Percentiles rank a stretch among this genome's conserved stretches.
phyloP scores from a whole-genome alignment of 768 basidiomycete genomes.

The Cystofilobasidium ferigula region DNA sequence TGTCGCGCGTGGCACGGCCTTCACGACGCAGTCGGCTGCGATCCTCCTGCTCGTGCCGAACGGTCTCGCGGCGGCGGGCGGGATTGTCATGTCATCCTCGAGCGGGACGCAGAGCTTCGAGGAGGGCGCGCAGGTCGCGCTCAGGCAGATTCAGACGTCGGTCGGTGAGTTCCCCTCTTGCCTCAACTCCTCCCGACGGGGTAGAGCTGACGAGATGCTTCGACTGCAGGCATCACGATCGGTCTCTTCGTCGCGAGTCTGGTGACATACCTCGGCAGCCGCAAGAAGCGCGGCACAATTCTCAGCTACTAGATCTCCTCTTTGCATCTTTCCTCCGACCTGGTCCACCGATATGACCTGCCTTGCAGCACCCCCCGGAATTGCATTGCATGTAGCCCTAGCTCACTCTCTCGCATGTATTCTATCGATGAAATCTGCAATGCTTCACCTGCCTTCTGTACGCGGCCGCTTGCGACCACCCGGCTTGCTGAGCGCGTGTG shows the following conservation, averaged over 20 bases:
- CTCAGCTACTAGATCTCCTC: not conserved
- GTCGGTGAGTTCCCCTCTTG: constrained; percentile 7
- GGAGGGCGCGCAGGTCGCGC: constrained; percentile 13
- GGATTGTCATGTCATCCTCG: constrained; percentile 7
- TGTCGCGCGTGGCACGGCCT: constrained; percentile 24
- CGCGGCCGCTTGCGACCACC: too few species aligned
- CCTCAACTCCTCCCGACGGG: not conserved
- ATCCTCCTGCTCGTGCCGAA: constrained; percentile 23
- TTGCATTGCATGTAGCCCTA: too few species aligned
- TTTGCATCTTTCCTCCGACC: not conserved
- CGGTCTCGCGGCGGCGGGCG: constrained; percentile 22
- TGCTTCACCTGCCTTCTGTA: too few species aligned
- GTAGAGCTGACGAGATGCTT: not conserved
- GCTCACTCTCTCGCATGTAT: too few species aligned
- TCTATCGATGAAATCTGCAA: too few species aligned
- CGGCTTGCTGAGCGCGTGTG: too few species aligned
- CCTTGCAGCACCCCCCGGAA: too few species aligned
- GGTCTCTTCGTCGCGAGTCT: not conserved
- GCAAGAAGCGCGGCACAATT: not conserved
- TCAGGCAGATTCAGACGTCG: constrained; percentile 8
- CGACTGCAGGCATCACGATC: not conserved
- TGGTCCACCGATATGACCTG: not conserved
- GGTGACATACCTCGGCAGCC: not conserved
- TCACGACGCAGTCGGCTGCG: constrained; percentile 22
- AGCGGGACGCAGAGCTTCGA: constrained; percentile 6